Base-by-base conservation (phyloP, 108 stramenopile species). In the Stephanodiscus minutulus region DNA sequence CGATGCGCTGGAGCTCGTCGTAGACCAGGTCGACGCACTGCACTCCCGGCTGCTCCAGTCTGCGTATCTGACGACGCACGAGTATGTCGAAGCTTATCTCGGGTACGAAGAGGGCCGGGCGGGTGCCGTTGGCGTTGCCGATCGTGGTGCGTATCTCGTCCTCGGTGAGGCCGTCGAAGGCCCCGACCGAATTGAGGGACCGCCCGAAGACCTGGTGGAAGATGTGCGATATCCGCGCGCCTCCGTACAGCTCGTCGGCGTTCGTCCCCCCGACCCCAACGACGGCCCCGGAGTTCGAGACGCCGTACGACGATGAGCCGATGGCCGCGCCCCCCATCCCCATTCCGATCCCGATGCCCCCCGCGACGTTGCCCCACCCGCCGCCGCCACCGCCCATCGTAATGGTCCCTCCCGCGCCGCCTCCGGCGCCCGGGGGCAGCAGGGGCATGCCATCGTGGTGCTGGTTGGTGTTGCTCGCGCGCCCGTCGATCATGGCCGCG, bases 101-200 rank as follows among this genome's bases (percentile, higher is more conserved):
- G 18, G 98, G 98, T 28, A 98, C 97, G 67, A 98, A 99, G 25
- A 99, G 77, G 31, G 96, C 88, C 12, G 96, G 96, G 11, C 97
- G 81, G 9, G 97, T 96, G 35, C 98, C 95, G 55, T 91, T 96
- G 63, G 98, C 96, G 78, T 98, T 98, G 46, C 84, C 82, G 56
- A 99, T 98, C 9, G 97, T 97, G 9, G 97, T 98, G 10, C 98
- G 90, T 55, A 99, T 97, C 70, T 99, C 99, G 52, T 96, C 95
- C 79, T 98, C 97, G 10, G 85, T 63, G 15, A 99, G 70, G 13
- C 96, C 96, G 73, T 98, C 98, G 73, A 99, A 97, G 0, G 98
- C 89, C 29, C 96, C 94, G 9, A 97, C 92, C 29, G 76, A 70
- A 78, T 83, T 87, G 62, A 99, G 85, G 15, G 89, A 85, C n/a